Conservation (phyloP, 148 eudicot species). For the Heliosperma pusillum region DNA sequence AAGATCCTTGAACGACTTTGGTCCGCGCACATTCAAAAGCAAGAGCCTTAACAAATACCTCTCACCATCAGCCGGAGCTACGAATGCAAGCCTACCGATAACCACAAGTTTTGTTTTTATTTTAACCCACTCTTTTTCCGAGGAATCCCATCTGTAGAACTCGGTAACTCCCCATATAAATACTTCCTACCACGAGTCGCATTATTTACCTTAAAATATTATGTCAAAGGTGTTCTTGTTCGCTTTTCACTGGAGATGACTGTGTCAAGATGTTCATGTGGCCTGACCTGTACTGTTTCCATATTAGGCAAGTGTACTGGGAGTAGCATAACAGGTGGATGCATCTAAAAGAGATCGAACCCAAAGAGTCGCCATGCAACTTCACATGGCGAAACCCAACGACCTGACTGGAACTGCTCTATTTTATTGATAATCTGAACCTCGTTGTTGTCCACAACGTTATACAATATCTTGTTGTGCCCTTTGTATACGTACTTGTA, state of each 20-base stretch:
- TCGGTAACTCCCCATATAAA: too few species aligned
- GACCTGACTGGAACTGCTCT: too few species aligned
- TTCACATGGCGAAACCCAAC: too few species aligned
- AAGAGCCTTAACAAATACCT: neutral
- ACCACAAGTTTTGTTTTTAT: neutral
- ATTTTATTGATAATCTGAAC: too few species aligned
- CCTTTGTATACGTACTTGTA: too few species aligned
- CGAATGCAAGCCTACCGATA: conserved; percentile 2
- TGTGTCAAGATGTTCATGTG: neutral
- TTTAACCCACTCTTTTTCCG: neutral
- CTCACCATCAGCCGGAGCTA: neutral
- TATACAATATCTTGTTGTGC: too few species aligned
- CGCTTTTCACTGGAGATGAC: neutral
- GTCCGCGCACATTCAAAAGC: neutral
- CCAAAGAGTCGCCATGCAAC: neutral
- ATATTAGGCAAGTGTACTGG: neutral
- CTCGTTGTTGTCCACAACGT: too few species aligned
- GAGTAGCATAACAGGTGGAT: neutral
- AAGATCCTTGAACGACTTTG: conserved; percentile 33
- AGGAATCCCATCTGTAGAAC: neutral
- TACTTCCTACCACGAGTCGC: too few species aligned
- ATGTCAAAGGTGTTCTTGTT: too few species aligned
- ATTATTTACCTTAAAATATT: neutral
- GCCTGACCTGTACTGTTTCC: neutral
- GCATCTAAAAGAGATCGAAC: neutral